Conservation (phyloP, 345 rosid species). For the Moricandia arvensis region DNA sequence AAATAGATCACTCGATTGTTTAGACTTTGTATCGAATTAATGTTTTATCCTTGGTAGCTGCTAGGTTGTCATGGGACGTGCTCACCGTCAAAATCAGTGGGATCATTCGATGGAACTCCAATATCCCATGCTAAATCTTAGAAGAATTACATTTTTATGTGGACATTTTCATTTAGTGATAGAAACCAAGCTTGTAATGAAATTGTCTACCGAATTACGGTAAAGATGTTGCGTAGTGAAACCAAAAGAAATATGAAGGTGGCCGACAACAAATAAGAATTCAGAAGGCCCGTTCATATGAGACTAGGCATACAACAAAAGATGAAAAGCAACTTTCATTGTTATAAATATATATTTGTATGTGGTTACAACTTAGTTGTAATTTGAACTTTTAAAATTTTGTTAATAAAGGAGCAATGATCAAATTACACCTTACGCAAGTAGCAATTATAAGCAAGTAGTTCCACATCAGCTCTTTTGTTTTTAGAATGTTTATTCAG, state of each 20-base stretch:
- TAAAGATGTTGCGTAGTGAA: background rate
- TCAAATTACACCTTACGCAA: background rate
- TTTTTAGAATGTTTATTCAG: background rate
- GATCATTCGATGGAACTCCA: background rate
- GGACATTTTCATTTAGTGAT: background rate
- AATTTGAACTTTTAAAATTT: background rate
- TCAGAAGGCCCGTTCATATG: conserved; percentile 34
- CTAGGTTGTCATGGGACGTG: background rate
- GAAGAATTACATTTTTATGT: background rate
- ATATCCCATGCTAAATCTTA: background rate
- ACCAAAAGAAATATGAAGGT: conserved; percentile 16
- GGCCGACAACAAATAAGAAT: conserved; percentile 40
- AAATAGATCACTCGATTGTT: background rate
- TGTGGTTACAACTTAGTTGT: conserved; percentile 31
- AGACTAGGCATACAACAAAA: conserved; percentile 35
- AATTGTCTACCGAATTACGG: background rate
- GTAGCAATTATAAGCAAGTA: conserved; percentile 2
- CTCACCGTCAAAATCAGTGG: background rate
- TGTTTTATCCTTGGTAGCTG: background rate
- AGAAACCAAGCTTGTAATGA: background rate
- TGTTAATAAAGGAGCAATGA: conserved; percentile 14
- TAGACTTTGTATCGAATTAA: background rate
- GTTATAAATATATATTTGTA: conserved; percentile 18
- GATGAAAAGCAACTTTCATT: conserved; percentile 24
- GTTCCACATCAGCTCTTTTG: background rate